Conservation (phyloP, 345 rosid genomes). For the Melastoma malabathricum region DNA sequence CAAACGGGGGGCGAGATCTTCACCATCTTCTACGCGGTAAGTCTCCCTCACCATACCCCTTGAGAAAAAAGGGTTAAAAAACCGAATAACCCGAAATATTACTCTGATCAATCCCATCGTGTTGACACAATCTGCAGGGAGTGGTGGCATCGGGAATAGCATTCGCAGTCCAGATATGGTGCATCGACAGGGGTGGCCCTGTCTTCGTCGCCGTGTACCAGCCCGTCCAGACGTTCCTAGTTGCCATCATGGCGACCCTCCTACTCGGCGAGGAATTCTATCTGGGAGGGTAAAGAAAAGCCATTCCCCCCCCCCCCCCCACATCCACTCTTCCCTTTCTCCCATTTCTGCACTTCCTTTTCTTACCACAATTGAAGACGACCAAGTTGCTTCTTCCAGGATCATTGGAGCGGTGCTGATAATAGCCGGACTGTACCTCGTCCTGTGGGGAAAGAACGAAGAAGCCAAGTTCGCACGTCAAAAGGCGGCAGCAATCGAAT, state of each 20-base stretch:
- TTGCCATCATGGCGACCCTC: conserved; percentile 87
- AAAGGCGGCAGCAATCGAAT: conserved; percentile 39
- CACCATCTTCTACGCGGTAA: conserved; percentile 48
- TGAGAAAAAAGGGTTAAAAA: too few species aligned
- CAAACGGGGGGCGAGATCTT: conserved; percentile 32
- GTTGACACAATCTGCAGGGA: conserved; percentile 38
- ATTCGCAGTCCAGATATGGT: conserved; percentile 98
- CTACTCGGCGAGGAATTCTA: conserved; percentile 88
- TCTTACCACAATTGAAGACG: neutral
- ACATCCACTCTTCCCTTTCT: too few species aligned
- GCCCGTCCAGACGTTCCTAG: conserved; percentile 93
- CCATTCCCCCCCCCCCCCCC: neutral
- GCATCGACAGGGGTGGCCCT: conserved; percentile 98
- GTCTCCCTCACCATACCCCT: conserved; percentile 8
- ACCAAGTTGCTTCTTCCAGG: conserved; percentile 21
- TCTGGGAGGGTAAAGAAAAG: conserved; percentile 65
- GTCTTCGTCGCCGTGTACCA: conserved; percentile 98
- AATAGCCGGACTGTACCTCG: conserved; percentile 66
- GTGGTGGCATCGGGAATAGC: conserved; percentile 97
- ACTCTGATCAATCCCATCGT: neutral
- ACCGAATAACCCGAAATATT: neutral
- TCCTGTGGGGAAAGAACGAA: conserved; percentile 81
- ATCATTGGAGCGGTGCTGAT: conserved; percentile 82
- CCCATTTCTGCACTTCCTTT: neutral
- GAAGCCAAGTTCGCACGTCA: conserved; percentile 52